phyloP scores from a whole-genome alignment of 2,329 filamentous ascomycete species.

The Atkinsonella hypoxylon region DNA sequence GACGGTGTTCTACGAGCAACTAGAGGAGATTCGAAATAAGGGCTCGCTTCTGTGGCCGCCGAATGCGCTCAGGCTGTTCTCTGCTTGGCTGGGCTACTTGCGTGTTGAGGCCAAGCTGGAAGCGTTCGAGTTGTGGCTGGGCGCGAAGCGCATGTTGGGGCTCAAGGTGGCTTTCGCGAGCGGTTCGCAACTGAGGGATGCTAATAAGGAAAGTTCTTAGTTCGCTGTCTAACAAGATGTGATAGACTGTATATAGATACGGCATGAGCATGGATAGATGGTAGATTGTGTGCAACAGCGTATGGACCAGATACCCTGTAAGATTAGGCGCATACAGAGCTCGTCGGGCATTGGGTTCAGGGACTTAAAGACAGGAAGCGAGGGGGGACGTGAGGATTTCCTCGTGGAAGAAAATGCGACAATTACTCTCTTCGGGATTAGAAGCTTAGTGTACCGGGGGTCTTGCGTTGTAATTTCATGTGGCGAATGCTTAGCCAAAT shows the following conservation, averaged over 20 bases:
- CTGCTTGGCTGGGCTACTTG: constrained; percentile 46
- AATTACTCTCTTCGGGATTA: too few relatives aligned
- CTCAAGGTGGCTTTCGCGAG: constrained; percentile 17
- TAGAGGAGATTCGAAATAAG: constrained; percentile 40
- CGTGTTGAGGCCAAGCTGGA: constrained; percentile 52
- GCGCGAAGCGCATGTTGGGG: constrained; percentile 36
- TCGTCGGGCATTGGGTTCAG: neutral
- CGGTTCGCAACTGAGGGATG: constrained; percentile 11
- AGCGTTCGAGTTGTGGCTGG: constrained; percentile 50
- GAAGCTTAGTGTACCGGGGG: too few relatives aligned
- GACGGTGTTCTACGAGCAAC: constrained; percentile 52
- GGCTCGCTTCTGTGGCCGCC: constrained; percentile 47
- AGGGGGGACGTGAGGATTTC: too few relatives aligned
- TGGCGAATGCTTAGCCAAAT: too few relatives aligned
- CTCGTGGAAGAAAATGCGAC: too few relatives aligned
- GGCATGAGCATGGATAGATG: neutral
- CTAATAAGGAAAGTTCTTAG: neutral
- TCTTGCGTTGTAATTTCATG: too few relatives aligned
- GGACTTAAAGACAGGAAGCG: too few relatives aligned
- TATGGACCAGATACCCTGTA: neutral
- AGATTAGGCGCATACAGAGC: neutral
- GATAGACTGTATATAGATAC: constrained; percentile 11
- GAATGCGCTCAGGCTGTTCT: constrained; percentile 41
- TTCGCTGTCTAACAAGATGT: neutral
- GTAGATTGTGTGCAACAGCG: neutral